Base-by-base conservation (phyloP, 202 grass and related monocot species). In the Musa balbisiana region DNA sequence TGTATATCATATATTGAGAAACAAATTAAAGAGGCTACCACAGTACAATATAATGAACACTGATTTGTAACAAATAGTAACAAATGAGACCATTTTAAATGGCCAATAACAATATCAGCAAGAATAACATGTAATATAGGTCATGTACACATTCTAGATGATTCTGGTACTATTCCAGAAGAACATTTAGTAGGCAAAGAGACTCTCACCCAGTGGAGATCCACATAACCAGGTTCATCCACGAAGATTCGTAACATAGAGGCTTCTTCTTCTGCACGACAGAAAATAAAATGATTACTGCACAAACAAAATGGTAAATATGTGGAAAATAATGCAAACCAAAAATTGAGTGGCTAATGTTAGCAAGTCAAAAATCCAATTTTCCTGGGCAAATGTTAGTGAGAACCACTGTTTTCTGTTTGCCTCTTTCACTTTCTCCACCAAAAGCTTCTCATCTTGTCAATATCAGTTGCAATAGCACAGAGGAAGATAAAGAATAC, bases 121-220 rank as follows among this genome's bases (percentile, higher is more conserved):
- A 4, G 25, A 67, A 43, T 29, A 67, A 27, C 3, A 67, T 2
- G 16, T 19, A 67, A 67, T 33, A 66, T 2, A 66, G 8, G 23
- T 6, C 17, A 22, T 29, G 3, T 27, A 27, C 14, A 3, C 15
- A 11, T 66, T 66, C 63, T 1, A 11, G 43, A 69, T 69, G 3
- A n/a, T 51, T 69, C 8, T n/a, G 50, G 8, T 2, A 10, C 5
- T 50, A 50, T 69, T 17, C 26, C 16, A 16, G 3, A 70, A 2
- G 49, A 11, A 52, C 2, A 49, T 49, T 10, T 49, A 50, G 19
- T 50, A 69, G 23, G 29, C 1, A 65, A 53, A 9, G 1, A 68
- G 14, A 64, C 64, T 1, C 78, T 69, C 91, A 98, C 95, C 95
- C 95, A 98, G 67, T 98, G 95, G 52, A 98, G 85, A 94, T 98